Conservation (phyloP, 1,284 basidiomycete genomes). For the Meira miltonrushii region DNA sequence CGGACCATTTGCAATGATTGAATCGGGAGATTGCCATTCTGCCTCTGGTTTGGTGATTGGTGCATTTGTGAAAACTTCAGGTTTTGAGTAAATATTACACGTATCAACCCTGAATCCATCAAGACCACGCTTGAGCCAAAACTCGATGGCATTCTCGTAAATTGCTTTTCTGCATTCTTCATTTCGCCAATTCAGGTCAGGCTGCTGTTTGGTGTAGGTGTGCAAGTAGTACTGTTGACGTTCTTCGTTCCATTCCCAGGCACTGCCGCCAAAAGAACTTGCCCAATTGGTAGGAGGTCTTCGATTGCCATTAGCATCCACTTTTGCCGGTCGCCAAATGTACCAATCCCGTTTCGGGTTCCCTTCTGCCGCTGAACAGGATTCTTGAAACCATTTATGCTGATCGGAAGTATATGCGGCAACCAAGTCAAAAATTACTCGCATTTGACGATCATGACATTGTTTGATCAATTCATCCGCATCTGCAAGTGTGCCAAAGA, state of each 20-base stretch:
- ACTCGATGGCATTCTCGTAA: conserved; percentile 59
- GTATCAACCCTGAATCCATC: conserved; percentile 60
- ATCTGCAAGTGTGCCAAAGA: conserved; percentile 66
- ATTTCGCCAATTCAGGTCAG: conserved; percentile 74
- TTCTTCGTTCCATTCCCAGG: conserved; percentile 65
- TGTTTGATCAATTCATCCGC: conserved; percentile 63
- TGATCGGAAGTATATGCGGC: conserved; percentile 69
- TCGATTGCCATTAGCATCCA: conserved; percentile 53
- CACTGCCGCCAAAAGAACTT: conserved; percentile 55
- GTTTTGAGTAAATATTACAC: conserved; percentile 3
- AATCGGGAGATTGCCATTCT: conserved; percentile 60
- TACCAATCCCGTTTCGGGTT: conserved; percentile 66
- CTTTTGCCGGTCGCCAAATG: conserved; percentile 64
- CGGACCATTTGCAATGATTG: conserved; percentile 24
- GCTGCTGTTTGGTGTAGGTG: conserved; percentile 65
- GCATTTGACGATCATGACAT: conserved; percentile 64
- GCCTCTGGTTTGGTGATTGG: conserved; percentile 56
- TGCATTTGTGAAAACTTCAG: conserved; percentile 47
- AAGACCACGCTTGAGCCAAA: conserved; percentile 68
- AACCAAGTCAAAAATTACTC: conserved; percentile 71
- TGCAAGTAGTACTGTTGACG: conserved; percentile 70
- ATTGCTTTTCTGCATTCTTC: conserved; percentile 59
- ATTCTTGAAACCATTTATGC: conserved; percentile 64
- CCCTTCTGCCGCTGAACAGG: conserved; percentile 57
- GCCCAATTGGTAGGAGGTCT: conserved; percentile 59